Evolutionary conservation across 495 filamentous ascomycete genomes (phyloP).

Genomic region (Hyaloscypha finlandica): DNA sequence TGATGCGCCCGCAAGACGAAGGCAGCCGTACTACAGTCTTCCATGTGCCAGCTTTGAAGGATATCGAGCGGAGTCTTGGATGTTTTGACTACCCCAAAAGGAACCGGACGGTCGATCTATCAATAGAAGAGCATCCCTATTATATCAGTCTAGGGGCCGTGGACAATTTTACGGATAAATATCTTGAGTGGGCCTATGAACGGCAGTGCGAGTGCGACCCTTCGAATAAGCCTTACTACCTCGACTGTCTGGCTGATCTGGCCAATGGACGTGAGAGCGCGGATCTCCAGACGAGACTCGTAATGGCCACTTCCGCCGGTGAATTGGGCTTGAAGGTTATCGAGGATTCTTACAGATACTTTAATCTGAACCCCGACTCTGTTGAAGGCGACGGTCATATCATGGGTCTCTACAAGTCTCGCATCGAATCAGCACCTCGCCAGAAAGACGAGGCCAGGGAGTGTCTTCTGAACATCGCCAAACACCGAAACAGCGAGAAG

Average conservation of each 20-base stretch:
- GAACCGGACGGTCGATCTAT: slow-evolving; percentile 27
- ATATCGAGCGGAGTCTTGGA: slow-evolving; percentile 31
- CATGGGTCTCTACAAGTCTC: slow-evolving; percentile 33
- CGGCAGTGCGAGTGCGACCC: slow-evolving; percentile 32
- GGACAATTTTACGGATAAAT: slow-evolving; percentile 30
- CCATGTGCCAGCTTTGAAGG: slow-evolving; percentile 24
- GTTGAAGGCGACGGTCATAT: slow-evolving; percentile 35
- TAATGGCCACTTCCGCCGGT: slow-evolving; percentile 28
- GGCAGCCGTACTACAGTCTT: background rate
- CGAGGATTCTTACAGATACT: slow-evolving; percentile 33
- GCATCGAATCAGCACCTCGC: slow-evolving; percentile 33
- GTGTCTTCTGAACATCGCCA: slow-evolving; percentile 27
- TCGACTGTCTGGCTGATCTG: slow-evolving; percentile 32
- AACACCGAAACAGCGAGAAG: slow-evolving; percentile 30
- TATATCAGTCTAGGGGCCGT: slow-evolving; percentile 32
- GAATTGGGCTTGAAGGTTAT: slow-evolving; percentile 29
- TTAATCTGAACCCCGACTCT: slow-evolving; percentile 24
- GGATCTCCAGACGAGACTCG: slow-evolving; percentile 31
- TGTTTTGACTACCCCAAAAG: slow-evolving; percentile 29
- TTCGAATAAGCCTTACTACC: slow-evolving; percentile 31
- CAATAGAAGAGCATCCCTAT: slow-evolving; percentile 29
- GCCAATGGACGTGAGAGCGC: slow-evolving; percentile 30
- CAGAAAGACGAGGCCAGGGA: slow-evolving; percentile 35
- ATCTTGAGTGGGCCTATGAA: slow-evolving; percentile 33
- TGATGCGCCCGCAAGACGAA: slow-evolving; percentile 8